phyloP scores from a whole-genome alignment of 768 basidiomycete genomes.

The Leucogyrophana mollusca region DNA sequence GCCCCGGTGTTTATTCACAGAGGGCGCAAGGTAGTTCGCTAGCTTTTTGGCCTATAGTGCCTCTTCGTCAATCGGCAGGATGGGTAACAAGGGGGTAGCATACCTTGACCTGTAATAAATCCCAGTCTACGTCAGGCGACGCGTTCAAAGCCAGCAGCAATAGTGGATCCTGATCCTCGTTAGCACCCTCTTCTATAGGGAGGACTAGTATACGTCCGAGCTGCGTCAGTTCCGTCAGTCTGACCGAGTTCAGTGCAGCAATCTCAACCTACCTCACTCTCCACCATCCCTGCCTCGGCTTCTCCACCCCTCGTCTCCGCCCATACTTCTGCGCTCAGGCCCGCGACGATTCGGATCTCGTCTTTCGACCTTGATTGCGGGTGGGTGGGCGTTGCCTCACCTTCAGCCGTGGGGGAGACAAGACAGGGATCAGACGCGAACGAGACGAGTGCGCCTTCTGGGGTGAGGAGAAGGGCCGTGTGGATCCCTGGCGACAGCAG shows the following conservation, averaged over 20 bases:
- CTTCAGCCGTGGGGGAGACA: background rate
- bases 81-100: constrained; percentile 7
- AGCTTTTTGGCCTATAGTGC: constrained; percentile 28
- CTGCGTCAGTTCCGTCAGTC: constrained; percentile 32
- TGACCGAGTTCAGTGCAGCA: no score
- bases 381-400: background rate
- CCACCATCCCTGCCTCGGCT: constrained; percentile 55
- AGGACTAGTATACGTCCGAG: constrained; percentile 70
- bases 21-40: constrained; percentile 30
- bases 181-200: constrained; percentile 50
- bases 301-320: constrained; percentile 58
- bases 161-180: constrained; percentile 44
- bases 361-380: no score
- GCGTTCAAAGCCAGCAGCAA: constrained; percentile 73
- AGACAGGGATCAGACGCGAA: constrained; percentile 42
- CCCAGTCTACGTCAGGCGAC: constrained; percentile 62
- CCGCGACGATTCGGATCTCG: constrained; percentile 69
- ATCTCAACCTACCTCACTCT: constrained; percentile 61
- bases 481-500: constrained; percentile 61
- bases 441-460: constrained; percentile 73
- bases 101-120: constrained; percentile 62
- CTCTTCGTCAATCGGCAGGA: background rate
- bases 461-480: constrained; percentile 69
- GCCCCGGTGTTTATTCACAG: constrained; percentile 37
- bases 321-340: constrained; percentile 76